These are phyloP conservation scores for Diaporthe humulicola DNA, from an alignment of 2,329 filamentous ascomycete species.

Conservation along the genomic window DNA sequence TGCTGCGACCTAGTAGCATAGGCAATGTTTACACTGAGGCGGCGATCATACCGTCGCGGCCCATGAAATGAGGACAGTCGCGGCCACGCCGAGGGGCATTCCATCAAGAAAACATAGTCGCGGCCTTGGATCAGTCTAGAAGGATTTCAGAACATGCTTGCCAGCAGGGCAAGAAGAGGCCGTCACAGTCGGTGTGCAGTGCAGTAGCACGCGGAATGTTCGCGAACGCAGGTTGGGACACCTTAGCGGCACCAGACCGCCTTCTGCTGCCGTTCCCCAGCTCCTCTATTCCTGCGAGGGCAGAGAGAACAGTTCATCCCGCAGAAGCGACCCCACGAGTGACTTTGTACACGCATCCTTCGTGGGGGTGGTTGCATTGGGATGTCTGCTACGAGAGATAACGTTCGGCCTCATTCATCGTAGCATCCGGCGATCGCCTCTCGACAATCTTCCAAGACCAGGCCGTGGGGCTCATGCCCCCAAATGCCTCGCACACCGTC, in stretches of 20 bases:
- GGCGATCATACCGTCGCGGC: constrained; percentile 30
- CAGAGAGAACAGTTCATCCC: constrained; percentile 30
- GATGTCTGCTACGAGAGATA: constrained; percentile 27
- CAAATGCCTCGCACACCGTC: constrained; percentile 32
- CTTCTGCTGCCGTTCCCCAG: constrained; percentile 9
- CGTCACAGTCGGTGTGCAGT: constrained; percentile 18
- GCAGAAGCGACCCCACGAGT: constrained; percentile 29
- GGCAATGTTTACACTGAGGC: constrained; percentile 32
- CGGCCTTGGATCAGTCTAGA: background rate
- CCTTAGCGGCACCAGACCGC: constrained; percentile 34
- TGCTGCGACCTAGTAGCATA: constrained; percentile 32
- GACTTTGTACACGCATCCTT: constrained; percentile 25
- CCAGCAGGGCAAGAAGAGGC: constrained; percentile 2
- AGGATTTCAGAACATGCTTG: constrained; percentile 21
- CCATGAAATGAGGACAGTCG: constrained; percentile 31
- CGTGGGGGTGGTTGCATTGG: constrained; percentile 33
- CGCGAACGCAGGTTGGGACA: constrained; percentile 22
- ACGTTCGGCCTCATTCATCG: constrained; percentile 9
- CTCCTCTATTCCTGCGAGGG: constrained; percentile 30
- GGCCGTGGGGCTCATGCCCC: constrained; percentile 15
- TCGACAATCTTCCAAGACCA: constrained; percentile 27
- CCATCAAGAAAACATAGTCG: background rate
- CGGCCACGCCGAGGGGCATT: constrained; percentile 36
- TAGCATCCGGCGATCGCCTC: constrained; percentile 33
- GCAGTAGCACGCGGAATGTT: constrained; percentile 15